Base-by-base conservation (phyloP, 2,329 filamentous ascomycete species). In the Penicillium verrucosum region DNA sequence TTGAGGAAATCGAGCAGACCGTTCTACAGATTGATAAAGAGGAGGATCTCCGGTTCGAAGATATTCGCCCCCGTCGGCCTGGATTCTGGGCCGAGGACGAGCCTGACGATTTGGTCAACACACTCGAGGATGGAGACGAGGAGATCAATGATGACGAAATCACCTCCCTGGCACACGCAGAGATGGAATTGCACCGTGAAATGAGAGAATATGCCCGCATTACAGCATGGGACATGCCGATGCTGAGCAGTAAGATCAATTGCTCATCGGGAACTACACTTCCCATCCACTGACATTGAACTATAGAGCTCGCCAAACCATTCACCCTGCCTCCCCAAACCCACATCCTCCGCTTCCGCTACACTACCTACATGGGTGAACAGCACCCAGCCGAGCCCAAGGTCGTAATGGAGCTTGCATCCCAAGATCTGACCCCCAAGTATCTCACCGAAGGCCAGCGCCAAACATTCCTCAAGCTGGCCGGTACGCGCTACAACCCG, bases 321-420 rank as follows among this genome's bases (percentile, higher is more conserved):
- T 97, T 96, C 73, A 84, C 86, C 3, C 91, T 93, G 2, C 81
- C 83, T 14, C 74, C 81, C 30, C 75, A 85, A 60, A 71, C 69
- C 44, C 82, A 89, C 66, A 85, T 91, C 44, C 85, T 99, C 56
- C 89, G 93, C 68, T 99, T 97, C 85, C 88, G 94, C 68, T 97
- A 96, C 80, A 99, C 94, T 16, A 92, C 89, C 37, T 97, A 97
- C 78, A 88, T 99, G 83, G 93, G 93, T 68, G 94, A 97, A 77
- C 80, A 84, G 54, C 95, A 99, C 77, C 93, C 94, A 0, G 91
- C 93, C 3, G 86, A 92, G 75, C 87, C 86, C 71, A 99, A 99
- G 80, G 92, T 99, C 21, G 92, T 97, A 12, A 86, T 97, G 54
- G 90, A 97, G 72, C 96, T 97, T 76, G 85, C 82, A 61, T 87